Conservation (phyloP, 2,329 filamentous ascomycete species). For the Macrophomina pseudophaseolina region DNA sequence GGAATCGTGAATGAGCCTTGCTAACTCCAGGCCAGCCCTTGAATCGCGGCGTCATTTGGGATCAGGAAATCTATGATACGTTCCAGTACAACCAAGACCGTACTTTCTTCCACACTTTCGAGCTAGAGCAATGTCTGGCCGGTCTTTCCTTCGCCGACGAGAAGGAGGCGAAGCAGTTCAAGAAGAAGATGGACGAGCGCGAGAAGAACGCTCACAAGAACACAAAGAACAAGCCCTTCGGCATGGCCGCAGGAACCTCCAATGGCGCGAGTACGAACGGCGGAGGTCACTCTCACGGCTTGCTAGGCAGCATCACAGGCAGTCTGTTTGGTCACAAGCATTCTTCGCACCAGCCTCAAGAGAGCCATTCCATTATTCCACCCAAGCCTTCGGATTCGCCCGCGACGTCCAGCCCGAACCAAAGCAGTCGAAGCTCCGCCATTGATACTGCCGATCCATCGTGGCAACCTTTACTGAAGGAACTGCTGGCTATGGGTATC, state of each 20-base stretch:
- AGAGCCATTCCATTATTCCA: constrained; percentile 54
- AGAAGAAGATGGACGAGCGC: constrained; percentile 95
- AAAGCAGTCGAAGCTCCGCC: constrained; percentile 47
- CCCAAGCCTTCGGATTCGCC: constrained; percentile 48
- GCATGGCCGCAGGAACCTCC: constrained; percentile 45
- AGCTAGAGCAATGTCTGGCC: constrained; percentile 89
- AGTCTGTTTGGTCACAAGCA: constrained; percentile 58
- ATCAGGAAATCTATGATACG: constrained; percentile 95
- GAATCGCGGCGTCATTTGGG: constrained; percentile 88
- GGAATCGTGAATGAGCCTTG: constrained; percentile 8
- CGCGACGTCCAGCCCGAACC: constrained; percentile 38
- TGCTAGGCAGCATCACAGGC: constrained; percentile 46
- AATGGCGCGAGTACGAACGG: constrained; percentile 36
- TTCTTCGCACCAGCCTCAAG: constrained; percentile 49
- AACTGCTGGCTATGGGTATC: constrained; percentile 68
- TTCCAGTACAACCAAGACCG: constrained; percentile 97
- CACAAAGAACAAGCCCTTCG: constrained; percentile 78
- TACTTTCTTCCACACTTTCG: constrained; percentile 97
- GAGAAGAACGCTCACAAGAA: constrained; percentile 95
- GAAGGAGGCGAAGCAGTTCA: constrained; percentile 95
- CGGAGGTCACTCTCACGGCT: constrained; percentile 47
- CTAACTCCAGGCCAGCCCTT: constrained; percentile 61
- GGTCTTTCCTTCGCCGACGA: constrained; percentile 93
- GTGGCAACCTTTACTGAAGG: constrained; percentile 65
- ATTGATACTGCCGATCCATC: constrained; percentile 68